Evolutionary conservation across 768 basidiomycete genomes (phyloP).

Genomic region (Podaxis pistillaris): DNA sequence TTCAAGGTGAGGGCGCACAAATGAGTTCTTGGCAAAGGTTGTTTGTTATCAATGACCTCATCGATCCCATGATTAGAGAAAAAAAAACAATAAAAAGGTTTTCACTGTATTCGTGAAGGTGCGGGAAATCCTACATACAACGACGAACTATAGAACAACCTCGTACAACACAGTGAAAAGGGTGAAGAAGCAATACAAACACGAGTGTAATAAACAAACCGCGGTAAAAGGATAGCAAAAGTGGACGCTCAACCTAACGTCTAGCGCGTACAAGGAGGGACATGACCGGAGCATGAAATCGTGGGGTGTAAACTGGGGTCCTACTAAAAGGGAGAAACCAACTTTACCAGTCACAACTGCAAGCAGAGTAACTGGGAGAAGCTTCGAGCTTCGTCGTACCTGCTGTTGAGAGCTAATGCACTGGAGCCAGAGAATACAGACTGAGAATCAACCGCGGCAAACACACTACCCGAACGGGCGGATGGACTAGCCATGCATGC

Average conservation of each 20-base stretch:
- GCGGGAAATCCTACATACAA: constrained; percentile 12
- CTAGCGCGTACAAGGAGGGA: constrained; percentile 3
- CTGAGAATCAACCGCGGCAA: constrained; percentile 21
- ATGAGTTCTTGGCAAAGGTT: not conserved
- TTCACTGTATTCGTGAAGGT: constrained; percentile 13
- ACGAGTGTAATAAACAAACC: not conserved
- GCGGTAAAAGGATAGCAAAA: not conserved
- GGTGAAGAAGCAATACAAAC: constrained; percentile 16
- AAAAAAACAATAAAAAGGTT: constrained; percentile 1
- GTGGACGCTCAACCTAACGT: constrained; percentile 13
- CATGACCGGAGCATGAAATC: constrained; percentile 14
- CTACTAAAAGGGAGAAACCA: constrained; percentile 1
- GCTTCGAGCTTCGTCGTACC: constrained; percentile 29
- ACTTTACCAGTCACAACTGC: constrained; percentile 2
- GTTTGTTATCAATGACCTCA: constrained; percentile 3
- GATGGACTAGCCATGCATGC: constrained; percentile 38
- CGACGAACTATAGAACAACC: constrained; percentile 18
- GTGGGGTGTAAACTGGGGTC: not conserved
- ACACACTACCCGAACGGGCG: constrained; percentile 24
- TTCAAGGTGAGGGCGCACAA: not conserved
- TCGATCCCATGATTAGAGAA: not conserved
- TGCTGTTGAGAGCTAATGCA: constrained; percentile 16
- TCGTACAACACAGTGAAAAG: constrained; percentile 42
- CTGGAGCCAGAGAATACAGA: constrained; percentile 11
- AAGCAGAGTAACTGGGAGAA: constrained; percentile 19